Base-by-base conservation (phyloP, 768 basidiomycete species). In the Agrocybe chaxingu region DNA sequence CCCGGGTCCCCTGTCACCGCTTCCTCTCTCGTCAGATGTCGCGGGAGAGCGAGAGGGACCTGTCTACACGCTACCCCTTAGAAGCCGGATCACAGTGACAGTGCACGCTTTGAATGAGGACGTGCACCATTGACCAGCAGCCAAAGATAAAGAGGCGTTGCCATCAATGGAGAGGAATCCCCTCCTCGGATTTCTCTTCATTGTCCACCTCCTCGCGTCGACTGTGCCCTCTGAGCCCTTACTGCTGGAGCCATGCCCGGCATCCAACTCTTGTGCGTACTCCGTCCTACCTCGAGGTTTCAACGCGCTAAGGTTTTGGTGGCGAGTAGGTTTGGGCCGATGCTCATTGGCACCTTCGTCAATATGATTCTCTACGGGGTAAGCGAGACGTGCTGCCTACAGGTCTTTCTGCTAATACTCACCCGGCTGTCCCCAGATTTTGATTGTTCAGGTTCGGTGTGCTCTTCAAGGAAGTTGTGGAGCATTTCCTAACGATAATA, bases 291-390 rank as follows among this genome's bases (percentile, higher is more conserved):
- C 16, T n/a, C 1, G 42, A 18, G 29, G n/a, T 8, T 19, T 33
- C 13, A 9, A 31, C 12, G 38, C 39, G 4, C 24, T 43, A 18
- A n/a, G 11, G 33, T 29, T 36, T 47, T 12, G 13, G 18, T 38
- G 38, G 31, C 31, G 18, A 41, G 18, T 48, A 74, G 75, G 33
- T 74, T 70, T 57, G 75, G 75, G 13, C 74, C 75, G 8, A 74
- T 77, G 71, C 64, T 75, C 34, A 62, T 75, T 47, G 75, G 74
- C 29, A 65, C 65, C 12, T 71, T 67, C 50, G 55, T 70, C 34
- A 75, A 76, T 50, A 70, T 73, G 63, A 70, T 77, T 54, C 66
- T 78, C 33, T 78, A 73, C 52, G 76, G 76, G 53, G 76, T 77
- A 52, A 51, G 67, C 8, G 19, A 30, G 10, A n/a, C 36, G 9